Evolutionary conservation across 2,329 filamentous ascomycete species (phyloP).

Genomic region (Falciphora oryzae): DNA sequence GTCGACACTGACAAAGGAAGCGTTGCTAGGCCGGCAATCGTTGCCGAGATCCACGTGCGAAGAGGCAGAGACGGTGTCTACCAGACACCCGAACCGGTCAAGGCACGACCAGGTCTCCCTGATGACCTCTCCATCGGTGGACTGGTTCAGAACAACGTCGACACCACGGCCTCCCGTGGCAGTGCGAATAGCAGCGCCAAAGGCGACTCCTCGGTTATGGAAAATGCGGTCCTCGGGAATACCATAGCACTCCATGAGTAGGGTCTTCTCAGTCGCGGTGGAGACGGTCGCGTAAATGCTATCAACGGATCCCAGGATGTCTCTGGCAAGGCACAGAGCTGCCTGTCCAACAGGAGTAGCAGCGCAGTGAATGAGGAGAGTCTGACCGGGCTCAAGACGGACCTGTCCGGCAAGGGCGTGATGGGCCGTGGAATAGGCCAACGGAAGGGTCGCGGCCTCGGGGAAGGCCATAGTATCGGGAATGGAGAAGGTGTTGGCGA

Average conservation of each 20-base stretch:
- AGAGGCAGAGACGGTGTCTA: slow-evolving; percentile 29
- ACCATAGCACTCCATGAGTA: slow-evolving; percentile 22
- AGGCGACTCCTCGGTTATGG: slow-evolving; percentile 21
- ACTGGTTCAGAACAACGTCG: slow-evolving; percentile 25
- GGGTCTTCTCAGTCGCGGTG: slow-evolving; percentile 21
- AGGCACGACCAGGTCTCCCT: slow-evolving; percentile 26
- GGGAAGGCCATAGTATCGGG: slow-evolving; percentile 22
- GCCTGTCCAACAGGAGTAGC: slow-evolving; percentile 28
- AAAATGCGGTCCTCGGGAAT: slow-evolving; percentile 26
- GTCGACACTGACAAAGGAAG: slow-evolving; percentile 35
- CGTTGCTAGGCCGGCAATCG: slow-evolving; percentile 36
- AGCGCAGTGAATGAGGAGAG: slow-evolving; percentile 36
- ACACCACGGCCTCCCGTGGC: slow-evolving; percentile 23
- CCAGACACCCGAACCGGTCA: slow-evolving; percentile 25
- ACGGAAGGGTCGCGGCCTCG: slow-evolving; percentile 22
- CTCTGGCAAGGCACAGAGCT: slow-evolving; percentile 12
- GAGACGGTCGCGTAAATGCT: slow-evolving; percentile 25
- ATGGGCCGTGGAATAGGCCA: slow-evolving; percentile 23
- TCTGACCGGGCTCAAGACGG: slow-evolving; percentile 16
- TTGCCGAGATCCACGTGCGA: slow-evolving; percentile 36
- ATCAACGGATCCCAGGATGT: slow-evolving; percentile 14
- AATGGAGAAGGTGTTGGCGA: slow-evolving; percentile 18
- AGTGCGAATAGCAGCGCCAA: slow-evolving; percentile 20
- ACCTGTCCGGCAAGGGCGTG: slow-evolving; percentile 16
- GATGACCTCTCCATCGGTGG: slow-evolving; percentile 24